Conservation (phyloP, 768 basidiomycete genomes). For the Cubamyces sp. region DNA sequence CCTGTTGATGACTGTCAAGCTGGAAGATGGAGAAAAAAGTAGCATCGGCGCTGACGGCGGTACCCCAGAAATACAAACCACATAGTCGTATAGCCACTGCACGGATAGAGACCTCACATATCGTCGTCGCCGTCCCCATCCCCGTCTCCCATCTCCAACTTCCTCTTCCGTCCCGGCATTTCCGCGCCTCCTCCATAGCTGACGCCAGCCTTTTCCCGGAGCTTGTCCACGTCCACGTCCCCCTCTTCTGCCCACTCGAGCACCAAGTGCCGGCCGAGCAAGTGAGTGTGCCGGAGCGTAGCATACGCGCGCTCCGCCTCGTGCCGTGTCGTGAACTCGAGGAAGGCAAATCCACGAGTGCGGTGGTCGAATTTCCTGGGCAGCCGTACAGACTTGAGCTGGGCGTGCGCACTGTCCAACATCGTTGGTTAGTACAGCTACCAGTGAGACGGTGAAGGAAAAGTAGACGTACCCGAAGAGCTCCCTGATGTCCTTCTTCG, state of each 20-base stretch:
- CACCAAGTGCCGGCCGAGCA: slow-evolving; percentile 93
- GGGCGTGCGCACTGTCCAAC: slow-evolving; percentile 74
- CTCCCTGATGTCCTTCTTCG: slow-evolving; percentile 88
- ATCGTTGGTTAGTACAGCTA: slow-evolving; percentile 1
- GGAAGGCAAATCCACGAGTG: slow-evolving; percentile 93
- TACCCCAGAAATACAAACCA: no score
- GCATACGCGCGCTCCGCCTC: slow-evolving; percentile 91
- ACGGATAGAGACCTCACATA: background rate
- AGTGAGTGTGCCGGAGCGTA: slow-evolving; percentile 90
- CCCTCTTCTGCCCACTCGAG: slow-evolving; percentile 88
- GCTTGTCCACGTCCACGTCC: slow-evolving; percentile 70
- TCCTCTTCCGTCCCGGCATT: slow-evolving; percentile 77
- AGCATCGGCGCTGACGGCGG: no score
- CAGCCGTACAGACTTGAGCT: slow-evolving; percentile 91
- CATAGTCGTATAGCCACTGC: no score
- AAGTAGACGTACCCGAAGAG: slow-evolving; percentile 72
- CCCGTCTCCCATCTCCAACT: slow-evolving; percentile 52
- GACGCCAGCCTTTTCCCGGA: slow-evolving; percentile 81
- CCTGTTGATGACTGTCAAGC: no score
- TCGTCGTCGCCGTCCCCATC: slow-evolving; percentile 39
- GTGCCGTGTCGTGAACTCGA: slow-evolving; percentile 87
- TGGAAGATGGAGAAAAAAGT: no score
- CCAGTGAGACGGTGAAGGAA: background rate
- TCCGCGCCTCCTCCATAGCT: slow-evolving; percentile 71
- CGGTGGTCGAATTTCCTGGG: slow-evolving; percentile 91